Conservation (phyloP, 2,329 filamentous ascomycete genomes). For the Lasiodiplodia hormozganensis region DNA sequence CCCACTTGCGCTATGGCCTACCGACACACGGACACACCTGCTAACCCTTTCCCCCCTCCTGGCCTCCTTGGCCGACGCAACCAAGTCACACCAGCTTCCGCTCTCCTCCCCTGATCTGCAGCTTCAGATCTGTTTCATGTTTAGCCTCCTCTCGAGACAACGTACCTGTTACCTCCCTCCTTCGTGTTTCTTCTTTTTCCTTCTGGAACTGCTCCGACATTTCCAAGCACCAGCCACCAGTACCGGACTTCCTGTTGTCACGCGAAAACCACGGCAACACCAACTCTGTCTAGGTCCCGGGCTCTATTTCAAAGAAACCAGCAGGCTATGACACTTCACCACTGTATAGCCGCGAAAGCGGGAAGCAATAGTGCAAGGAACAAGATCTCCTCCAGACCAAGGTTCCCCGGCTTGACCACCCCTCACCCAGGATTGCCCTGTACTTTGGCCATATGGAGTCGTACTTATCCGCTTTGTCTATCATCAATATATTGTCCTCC, state of each 20-base stretch:
- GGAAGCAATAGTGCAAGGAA: too few species aligned
- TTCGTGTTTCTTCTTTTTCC: background rate
- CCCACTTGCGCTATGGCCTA: background rate
- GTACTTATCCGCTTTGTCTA: background rate
- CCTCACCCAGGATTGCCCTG: background rate
- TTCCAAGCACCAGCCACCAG: background rate
- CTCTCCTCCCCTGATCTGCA: background rate
- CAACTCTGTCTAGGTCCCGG: background rate
- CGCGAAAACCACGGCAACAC: background rate
- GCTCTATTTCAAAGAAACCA: background rate
- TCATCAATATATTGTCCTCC: background rate
- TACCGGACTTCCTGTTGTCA: background rate
- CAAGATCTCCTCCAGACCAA: too few species aligned
- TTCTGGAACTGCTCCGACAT: background rate
- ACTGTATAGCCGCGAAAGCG: background rate
- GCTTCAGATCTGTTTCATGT: background rate
- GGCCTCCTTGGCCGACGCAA: conserved; percentile 1
- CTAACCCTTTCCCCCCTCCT: background rate
- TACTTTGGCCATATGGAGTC: background rate
- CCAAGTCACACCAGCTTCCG: background rate
- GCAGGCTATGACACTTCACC: background rate
- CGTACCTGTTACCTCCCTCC: background rate
- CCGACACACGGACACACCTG: background rate
- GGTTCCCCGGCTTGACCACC: too few species aligned
- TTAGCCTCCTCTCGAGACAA: background rate